A percentile compares a stretch with the other conserved stretches of the same genome.
phyloP scores from a whole-genome alignment of 441 rosid species.

The Populus tomentosa region DNA sequence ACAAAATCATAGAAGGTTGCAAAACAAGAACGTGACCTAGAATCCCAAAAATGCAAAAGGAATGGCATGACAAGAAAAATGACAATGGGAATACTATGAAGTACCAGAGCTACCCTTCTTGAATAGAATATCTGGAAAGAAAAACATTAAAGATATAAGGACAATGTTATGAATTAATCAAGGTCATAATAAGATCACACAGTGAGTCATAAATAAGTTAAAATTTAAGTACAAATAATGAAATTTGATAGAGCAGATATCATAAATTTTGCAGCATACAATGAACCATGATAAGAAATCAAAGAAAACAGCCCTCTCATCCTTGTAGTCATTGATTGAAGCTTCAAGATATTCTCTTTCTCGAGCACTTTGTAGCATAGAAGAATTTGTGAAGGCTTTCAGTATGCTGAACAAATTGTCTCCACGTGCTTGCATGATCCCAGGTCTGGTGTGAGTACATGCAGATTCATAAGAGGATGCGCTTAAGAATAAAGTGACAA shows the following conservation, averaged over 20 bases:
- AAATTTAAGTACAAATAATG: neutral
- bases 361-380: conserved; percentile 54
- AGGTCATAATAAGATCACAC: neutral
- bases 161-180: neutral
- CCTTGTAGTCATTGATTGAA: conserved; percentile 30
- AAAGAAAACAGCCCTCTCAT: conserved; percentile 87
- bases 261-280: conserved; percentile 37
- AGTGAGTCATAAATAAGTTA: neutral
- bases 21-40: conserved; percentile 41
- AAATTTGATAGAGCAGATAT: conserved; percentile 11
- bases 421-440: conserved; percentile 99
- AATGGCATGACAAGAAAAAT: conserved; percentile 67
- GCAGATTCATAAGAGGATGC: conserved; percentile 31
- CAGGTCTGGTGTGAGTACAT: conserved; percentile 73
- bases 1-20: conserved; percentile 55
- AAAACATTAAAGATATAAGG: conserved; percentile 27
- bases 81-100: conserved; percentile 67
- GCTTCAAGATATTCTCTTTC: conserved; percentile 49
- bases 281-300: conserved; percentile 81
- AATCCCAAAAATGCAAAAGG: conserved; percentile 42
- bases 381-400: conserved; percentile 77
- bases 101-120: conserved; percentile 60
- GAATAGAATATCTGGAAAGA: conserved; percentile 74
- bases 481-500: conserved; percentile 21
- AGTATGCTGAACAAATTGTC: conserved; percentile 74